Conservation (phyloP, 2,329 filamentous ascomycete species). For the Xylaria sp. region DNA sequence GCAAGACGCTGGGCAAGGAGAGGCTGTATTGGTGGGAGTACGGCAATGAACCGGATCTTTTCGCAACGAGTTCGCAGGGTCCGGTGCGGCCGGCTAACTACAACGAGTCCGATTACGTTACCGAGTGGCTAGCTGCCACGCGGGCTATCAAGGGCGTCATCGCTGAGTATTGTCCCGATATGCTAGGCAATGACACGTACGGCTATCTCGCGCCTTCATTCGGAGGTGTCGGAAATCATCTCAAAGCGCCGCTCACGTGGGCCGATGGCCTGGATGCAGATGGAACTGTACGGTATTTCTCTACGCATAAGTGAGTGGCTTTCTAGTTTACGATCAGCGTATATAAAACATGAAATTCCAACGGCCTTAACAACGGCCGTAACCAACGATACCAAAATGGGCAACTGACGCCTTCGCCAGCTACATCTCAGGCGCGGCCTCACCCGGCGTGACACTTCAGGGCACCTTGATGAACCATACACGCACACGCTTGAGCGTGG, state of each 20-base stretch:
- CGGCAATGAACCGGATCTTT: slow-evolving; percentile 73
- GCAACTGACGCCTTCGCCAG: slow-evolving; percentile 50
- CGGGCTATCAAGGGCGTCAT: slow-evolving; percentile 60
- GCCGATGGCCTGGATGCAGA: slow-evolving; percentile 63
- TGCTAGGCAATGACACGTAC: slow-evolving; percentile 55
- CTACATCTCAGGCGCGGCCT: slow-evolving; percentile 70
- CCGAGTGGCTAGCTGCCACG: slow-evolving; percentile 68
- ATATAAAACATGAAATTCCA: neutral
- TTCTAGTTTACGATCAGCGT: neutral
- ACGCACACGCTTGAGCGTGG: slow-evolving; percentile 60
- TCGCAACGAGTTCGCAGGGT: slow-evolving; percentile 62
- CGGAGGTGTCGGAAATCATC: slow-evolving; percentile 61
- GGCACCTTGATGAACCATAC: slow-evolving; percentile 73
- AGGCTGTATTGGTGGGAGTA: slow-evolving; percentile 70
- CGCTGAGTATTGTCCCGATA: slow-evolving; percentile 61
- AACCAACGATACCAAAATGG: neutral
- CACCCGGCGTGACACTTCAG: slow-evolving; percentile 71
- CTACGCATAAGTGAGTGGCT: slow-evolving; percentile 66
- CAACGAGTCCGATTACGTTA: slow-evolving; percentile 65
- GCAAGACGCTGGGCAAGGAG: slow-evolving; percentile 63
- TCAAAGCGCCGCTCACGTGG: slow-evolving; percentile 64
- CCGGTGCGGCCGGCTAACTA: slow-evolving; percentile 63
- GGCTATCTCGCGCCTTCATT: slow-evolving; percentile 69
- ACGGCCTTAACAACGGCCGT: too few relatives aligned
- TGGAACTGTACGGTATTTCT: slow-evolving; percentile 63